These are phyloP conservation scores for Suillus americanus DNA, from an alignment of 768 basidiomycete species.

Conservation along the genomic window DNA sequence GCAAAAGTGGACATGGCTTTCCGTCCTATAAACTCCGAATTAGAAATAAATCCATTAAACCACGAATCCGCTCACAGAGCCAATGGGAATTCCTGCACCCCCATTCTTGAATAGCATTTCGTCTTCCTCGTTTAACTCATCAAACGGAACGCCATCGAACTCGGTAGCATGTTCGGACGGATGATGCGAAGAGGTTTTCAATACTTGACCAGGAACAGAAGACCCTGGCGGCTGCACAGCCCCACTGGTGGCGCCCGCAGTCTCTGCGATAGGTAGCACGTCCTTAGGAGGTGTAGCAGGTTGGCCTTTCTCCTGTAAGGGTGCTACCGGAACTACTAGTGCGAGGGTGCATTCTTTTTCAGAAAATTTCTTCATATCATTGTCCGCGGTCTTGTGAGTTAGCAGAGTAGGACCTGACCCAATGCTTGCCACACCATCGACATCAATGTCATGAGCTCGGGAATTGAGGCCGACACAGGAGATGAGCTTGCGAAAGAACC, in stretches of 20 bases:
- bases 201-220: conserved; percentile 25
- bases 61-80: conserved; percentile 56
- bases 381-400: conserved; percentile 9
- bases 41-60: neutral
- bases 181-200: neutral
- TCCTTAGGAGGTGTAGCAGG: conserved; percentile 41
- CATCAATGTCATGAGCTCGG: conserved; percentile 39
- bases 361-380: neutral
- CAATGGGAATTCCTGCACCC: conserved; percentile 87
- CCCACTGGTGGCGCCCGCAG: conserved; percentile 79
- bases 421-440: conserved; percentile 18
- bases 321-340: conserved; percentile 13
- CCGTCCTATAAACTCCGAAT: conserved; percentile 58
- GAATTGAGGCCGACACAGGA: conserved; percentile 53
- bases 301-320: conserved; percentile 30
- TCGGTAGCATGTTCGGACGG: conserved; percentile 42
- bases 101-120: conserved; percentile 79
- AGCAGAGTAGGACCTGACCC: conserved; percentile 13
- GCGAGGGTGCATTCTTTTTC: conserved; percentile 16
- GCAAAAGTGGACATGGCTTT: conserved; percentile 73
- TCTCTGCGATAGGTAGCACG: conserved; percentile 60
- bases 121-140: conserved; percentile 54
- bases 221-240: conserved; percentile 86
- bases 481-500: conserved; percentile 51
- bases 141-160: conserved; percentile 31